Percentiles rank a stretch among this genome's conserved stretches.
phyloP scores from a whole-genome alignment of 192 early-diverging fungal genomes.

The Backusella mclennaniae region DNA sequence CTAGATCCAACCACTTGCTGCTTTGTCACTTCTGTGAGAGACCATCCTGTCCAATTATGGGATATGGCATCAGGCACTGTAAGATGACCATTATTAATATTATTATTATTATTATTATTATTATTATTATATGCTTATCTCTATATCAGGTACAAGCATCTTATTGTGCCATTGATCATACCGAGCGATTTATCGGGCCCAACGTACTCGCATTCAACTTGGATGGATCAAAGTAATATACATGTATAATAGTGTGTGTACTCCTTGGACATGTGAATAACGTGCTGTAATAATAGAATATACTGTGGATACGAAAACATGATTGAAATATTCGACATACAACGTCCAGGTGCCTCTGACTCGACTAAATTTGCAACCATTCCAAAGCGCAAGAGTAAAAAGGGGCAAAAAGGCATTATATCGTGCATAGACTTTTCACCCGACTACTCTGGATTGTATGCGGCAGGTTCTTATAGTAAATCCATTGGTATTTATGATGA shows the following conservation, averaged over 20 bases:
- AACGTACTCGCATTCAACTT: slow-evolving; percentile 66
- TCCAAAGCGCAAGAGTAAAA: slow-evolving; percentile 60
- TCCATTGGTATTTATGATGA: slow-evolving; percentile 68
- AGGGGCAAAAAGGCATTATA: slow-evolving; percentile 78
- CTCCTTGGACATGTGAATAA: not conserved
- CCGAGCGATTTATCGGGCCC: slow-evolving; percentile 65
- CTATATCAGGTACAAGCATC: slow-evolving; percentile 53
- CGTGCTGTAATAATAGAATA: slow-evolving; percentile 37
- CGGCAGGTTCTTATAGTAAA: slow-evolving; percentile 70
- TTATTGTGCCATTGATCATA: slow-evolving; percentile 64
- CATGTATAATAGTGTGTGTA: not conserved
- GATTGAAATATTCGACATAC: slow-evolving; percentile 69
- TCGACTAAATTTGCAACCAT: slow-evolving; percentile 47
- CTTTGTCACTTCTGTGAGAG: slow-evolving; percentile 60
- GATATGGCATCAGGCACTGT: slow-evolving; percentile 64
- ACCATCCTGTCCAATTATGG: slow-evolving; percentile 79
- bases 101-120: not conserved
- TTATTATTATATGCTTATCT: not conserved
- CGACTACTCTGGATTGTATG: slow-evolving; percentile 61
- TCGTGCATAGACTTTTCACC: slow-evolving; percentile 72
- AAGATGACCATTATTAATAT: not conserved
- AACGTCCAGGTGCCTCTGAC: slow-evolving; percentile 57
- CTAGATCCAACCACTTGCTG: slow-evolving; percentile 60
- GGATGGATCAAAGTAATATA: slow-evolving; percentile 56
- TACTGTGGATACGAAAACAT: slow-evolving; percentile 69